phyloP scores from a whole-genome alignment of 2,329 filamentous ascomycete genomes.

The Macroventuria anomochaeta region DNA sequence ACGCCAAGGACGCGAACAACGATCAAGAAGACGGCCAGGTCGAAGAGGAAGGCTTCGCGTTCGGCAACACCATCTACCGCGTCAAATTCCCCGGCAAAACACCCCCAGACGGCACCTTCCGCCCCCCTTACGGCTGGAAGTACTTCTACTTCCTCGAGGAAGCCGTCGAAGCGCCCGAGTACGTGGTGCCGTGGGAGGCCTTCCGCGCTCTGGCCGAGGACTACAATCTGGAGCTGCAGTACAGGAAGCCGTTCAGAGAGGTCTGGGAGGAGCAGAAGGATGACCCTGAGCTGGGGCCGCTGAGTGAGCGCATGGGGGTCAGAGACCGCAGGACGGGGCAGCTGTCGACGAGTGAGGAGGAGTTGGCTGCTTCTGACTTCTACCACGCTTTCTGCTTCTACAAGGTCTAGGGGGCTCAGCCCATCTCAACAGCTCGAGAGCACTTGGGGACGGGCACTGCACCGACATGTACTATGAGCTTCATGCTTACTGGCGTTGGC shows the following conservation, averaged over 20 bases:
- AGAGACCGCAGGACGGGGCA: constrained; percentile 70
- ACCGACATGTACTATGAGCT: too few relatives aligned
- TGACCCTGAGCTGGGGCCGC: constrained; percentile 76
- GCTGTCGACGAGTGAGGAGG: constrained; percentile 78
- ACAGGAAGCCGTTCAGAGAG: constrained; percentile 87
- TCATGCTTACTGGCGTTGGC: too few relatives aligned
- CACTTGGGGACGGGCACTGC: too few relatives aligned
- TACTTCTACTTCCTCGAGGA: constrained; percentile 97
- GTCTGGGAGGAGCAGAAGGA: constrained; percentile 93
- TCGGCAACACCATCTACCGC: constrained; percentile 92
- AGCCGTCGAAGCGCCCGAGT: constrained; percentile 95
- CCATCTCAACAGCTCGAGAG: too few relatives aligned
- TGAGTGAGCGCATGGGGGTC: constrained; percentile 97
- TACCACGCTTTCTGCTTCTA: constrained; percentile 98
- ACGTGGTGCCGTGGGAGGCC: constrained; percentile 97
- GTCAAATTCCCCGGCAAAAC: constrained; percentile 86
- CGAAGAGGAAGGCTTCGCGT: constrained; percentile 64
- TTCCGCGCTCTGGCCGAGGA: constrained; percentile 95
- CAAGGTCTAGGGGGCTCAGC: constrained; percentile 82
- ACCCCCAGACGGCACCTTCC: constrained; percentile 85
- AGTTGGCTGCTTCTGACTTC: constrained; percentile 84
- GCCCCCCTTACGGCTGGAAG: constrained; percentile 95
- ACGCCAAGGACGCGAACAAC: constrained; percentile 50
- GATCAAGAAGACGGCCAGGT: constrained; percentile 55
- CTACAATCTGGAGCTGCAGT: constrained; percentile 94